phyloP scores from a whole-genome alignment of 1,284 basidiomycete species.

The Rhodotorula sp. region DNA sequence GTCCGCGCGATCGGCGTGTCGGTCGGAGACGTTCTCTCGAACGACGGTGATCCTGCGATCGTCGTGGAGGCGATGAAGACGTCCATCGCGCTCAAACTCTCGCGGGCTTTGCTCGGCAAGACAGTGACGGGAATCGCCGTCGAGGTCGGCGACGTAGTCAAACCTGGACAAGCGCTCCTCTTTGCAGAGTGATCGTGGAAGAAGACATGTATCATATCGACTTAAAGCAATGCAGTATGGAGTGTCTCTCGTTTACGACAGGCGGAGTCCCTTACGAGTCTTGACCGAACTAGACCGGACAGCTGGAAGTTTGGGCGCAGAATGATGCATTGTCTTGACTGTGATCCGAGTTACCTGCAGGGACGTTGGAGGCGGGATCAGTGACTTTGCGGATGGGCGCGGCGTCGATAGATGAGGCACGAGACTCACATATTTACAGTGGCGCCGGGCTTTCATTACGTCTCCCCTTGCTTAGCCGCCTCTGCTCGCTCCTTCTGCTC shows the following conservation, averaged over 20 bases:
- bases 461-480: constrained; percentile 16
- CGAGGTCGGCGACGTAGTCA: constrained; percentile 23
- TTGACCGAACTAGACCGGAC: neutral
- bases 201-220: neutral
- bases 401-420: no score
- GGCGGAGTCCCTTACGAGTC: no score
- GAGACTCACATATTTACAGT: neutral
- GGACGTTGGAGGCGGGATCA: no score
- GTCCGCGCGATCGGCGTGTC: constrained; percentile 22
- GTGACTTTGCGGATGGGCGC: no score
- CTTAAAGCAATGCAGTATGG: neutral
- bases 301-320: no score
- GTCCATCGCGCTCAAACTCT: constrained; percentile 54
- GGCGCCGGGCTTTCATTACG: neutral
- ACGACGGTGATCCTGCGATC: constrained; percentile 16
- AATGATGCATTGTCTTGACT: neutral
- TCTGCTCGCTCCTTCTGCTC: constrained; percentile 5
- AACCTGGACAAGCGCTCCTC: constrained; percentile 20
- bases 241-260: neutral
- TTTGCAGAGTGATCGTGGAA: constrained; percentile 9
- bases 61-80: constrained; percentile 63
- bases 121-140: constrained; percentile 14
- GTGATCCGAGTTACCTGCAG: no score
- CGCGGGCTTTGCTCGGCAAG: constrained; percentile 16
- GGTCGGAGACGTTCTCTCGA: constrained; percentile 19